These are phyloP conservation scores for Cryptosporidium sp. DNA, from an alignment of 169 alveolate species.

Conservation along the genomic window DNA sequence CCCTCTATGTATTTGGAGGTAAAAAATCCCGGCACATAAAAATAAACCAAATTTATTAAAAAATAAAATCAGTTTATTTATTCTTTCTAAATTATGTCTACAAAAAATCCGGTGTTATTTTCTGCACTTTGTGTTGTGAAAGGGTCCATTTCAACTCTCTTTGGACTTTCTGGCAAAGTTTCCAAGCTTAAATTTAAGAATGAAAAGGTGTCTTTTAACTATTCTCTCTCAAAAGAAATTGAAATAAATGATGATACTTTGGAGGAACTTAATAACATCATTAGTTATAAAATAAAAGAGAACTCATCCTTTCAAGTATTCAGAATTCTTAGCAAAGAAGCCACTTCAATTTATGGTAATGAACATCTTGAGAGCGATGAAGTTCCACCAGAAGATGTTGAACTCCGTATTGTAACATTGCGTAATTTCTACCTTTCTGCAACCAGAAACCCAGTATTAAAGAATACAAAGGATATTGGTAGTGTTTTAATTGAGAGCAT, in stretches of 20 bases:
- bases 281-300: slow-evolving; percentile 45
- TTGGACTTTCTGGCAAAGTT: slow-evolving; percentile 42
- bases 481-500: background rate
- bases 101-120: slow-evolving; percentile 49
- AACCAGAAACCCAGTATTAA: slow-evolving; percentile 40
- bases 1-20: slow-evolving; percentile 29
- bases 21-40: slow-evolving; percentile 42
- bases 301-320: slow-evolving; percentile 31
- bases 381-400: background rate
- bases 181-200: slow-evolving; percentile 41
- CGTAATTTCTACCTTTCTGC: slow-evolving; percentile 34
- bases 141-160: slow-evolving; percentile 51
- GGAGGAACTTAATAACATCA: slow-evolving; percentile 40
- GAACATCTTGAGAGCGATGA: slow-evolving; percentile 46
- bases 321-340: slow-evolving; percentile 47
- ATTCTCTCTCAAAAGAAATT: slow-evolving; percentile 10
- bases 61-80: background rate
- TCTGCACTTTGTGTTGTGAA: slow-evolving; percentile 61
- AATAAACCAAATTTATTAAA: background rate
- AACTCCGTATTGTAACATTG: slow-evolving; percentile 38
- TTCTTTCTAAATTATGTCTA: slow-evolving; percentile 26
- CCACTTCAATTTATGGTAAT: slow-evolving; percentile 4
- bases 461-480: slow-evolving; percentile 32
- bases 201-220: slow-evolving; percentile 13
- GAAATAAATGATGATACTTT: slow-evolving; percentile 19